phyloP scores from a whole-genome alignment of 805 yeast species.

The Pichia pseudocactophila region DNA sequence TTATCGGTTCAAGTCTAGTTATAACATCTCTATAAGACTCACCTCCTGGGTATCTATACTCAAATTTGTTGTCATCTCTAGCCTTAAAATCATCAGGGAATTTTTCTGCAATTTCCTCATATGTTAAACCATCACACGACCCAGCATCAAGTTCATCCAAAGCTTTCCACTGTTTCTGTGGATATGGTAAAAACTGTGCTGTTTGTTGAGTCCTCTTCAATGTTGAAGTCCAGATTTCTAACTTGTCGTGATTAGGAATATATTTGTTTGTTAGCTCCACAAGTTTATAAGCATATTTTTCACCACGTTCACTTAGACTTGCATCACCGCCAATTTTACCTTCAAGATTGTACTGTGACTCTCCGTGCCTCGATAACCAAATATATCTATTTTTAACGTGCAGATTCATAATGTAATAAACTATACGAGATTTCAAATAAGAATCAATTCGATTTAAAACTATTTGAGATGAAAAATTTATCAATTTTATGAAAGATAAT shows the following conservation, averaged over 20 bases:
- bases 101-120: constrained; percentile 75
- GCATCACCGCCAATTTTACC: constrained; percentile 97
- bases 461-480: constrained; percentile 82
- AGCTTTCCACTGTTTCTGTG: constrained; percentile 90
- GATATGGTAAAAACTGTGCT: constrained; percentile 70
- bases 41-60: constrained; percentile 93
- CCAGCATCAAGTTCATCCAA: constrained; percentile 96
- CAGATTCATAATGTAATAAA: constrained; percentile 90
- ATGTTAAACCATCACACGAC: constrained; percentile 93
- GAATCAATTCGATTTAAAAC: constrained; percentile 81
- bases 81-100: constrained; percentile 95
- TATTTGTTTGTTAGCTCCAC: constrained; percentile 67
- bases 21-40: constrained; percentile 96
- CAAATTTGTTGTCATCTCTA: constrained; percentile 91
- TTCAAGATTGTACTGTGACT: constrained; percentile 80
- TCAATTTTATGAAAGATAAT: constrained; percentile 76
- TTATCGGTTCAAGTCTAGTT: constrained; percentile 89
- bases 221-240: constrained; percentile 96
- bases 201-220: constrained; percentile 88
- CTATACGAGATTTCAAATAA: constrained; percentile 85
- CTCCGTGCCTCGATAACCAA: constrained; percentile 95
- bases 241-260: constrained; percentile 48
- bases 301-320: constrained; percentile 72
- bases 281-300: constrained; percentile 70
- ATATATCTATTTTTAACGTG: constrained; percentile 88